These are phyloP conservation scores for Tolypocladium cylindrosporum DNA, from an alignment of 2,329 filamentous ascomycete genomes.

Conservation along the genomic window DNA sequence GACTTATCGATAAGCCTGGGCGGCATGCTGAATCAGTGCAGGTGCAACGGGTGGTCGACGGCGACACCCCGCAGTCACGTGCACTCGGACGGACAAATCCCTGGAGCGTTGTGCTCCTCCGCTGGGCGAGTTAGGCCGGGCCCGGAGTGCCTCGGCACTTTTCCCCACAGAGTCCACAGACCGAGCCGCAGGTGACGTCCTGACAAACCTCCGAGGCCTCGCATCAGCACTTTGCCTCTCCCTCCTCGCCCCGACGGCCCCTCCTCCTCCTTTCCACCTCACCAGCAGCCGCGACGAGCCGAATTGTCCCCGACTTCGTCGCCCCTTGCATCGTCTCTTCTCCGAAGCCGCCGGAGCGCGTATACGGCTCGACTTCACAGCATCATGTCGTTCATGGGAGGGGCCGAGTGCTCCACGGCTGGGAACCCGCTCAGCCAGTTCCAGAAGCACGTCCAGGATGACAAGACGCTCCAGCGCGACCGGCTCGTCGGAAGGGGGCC, in stretches of 20 bases:
- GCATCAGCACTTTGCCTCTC: background rate
- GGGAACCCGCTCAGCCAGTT: slow-evolving; percentile 96
- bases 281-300: background rate
- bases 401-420: slow-evolving; percentile 91
- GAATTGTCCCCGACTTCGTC: background rate
- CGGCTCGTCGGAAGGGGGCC: slow-evolving; percentile 69
- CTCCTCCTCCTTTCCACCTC: background rate
- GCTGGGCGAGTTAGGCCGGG: slow-evolving; percentile 1
- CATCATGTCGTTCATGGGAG: slow-evolving; percentile 87
- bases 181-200: slow-evolving; percentile 7
- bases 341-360: background rate
- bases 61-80: slow-evolving; percentile 24
- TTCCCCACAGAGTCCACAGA: slow-evolving; percentile 7
- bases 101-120: background rate
- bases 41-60: background rate
- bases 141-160: slow-evolving; percentile 11
- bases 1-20: slow-evolving; percentile 23
- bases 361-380: background rate
- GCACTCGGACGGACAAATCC: slow-evolving; percentile 4
- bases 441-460: slow-evolving; percentile 92
- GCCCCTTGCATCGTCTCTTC: background rate
- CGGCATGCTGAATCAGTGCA: background rate
- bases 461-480: slow-evolving; percentile 89
- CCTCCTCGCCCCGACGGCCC: slow-evolving; percentile 1
- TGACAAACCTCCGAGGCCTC: slow-evolving; percentile 4